phyloP scores from a whole-genome alignment of 225 moss, liverwort and hornwort genomes.

The Straminergon stramineum region DNA sequence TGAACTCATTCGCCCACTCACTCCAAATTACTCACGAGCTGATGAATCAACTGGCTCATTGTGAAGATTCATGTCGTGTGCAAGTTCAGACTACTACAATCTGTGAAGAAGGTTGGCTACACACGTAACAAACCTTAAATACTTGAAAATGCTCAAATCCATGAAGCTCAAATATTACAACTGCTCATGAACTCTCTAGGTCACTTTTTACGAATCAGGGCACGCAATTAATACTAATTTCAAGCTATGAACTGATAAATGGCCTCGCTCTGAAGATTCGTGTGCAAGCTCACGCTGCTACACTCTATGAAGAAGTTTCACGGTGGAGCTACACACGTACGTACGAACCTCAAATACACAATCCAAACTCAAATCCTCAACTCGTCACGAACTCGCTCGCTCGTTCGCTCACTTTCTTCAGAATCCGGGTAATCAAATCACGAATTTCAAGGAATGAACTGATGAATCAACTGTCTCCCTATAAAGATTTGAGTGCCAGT shows the following conservation, averaged over 20 bases:
- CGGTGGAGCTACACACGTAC: no score
- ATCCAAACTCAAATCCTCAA: not conserved
- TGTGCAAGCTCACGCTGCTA: not conserved
- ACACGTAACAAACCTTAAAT: not conserved
- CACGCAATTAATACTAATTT: not conserved
- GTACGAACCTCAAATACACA: not conserved
- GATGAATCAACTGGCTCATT: not conserved
- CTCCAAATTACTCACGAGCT: not conserved
- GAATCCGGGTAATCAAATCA: not conserved
- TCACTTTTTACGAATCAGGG: not conserved
- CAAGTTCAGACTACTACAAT: not conserved
- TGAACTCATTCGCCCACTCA: not conserved
- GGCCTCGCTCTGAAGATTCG: not conserved
- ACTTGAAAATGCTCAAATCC: not conserved
- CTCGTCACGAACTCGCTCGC: not conserved
- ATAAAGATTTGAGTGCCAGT: not conserved
- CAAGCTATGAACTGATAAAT: not conserved
- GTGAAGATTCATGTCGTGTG: not conserved
- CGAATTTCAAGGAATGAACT: not conserved
- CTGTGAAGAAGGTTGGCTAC: not conserved
- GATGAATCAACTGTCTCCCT: not conserved
- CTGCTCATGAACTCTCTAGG: not conserved
- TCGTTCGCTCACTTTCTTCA: not conserved
- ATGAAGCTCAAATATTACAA: not conserved
- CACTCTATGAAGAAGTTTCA: not conserved